phyloP scores from a whole-genome alignment of 2,329 filamentous ascomycete genomes.

The Myriosclerotinia scirpicola region DNA sequence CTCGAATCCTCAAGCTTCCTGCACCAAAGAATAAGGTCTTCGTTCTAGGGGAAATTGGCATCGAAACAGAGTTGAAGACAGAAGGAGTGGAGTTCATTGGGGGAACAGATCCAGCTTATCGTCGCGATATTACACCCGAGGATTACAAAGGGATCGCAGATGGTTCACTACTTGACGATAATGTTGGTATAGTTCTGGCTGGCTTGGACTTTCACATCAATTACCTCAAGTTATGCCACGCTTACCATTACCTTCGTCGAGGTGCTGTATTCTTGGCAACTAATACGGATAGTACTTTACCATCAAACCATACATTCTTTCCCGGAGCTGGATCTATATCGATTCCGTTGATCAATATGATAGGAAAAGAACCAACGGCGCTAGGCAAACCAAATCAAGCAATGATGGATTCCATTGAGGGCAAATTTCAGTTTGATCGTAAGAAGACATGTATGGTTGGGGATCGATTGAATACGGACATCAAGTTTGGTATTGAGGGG shows the following conservation, averaged over 20 bases:
- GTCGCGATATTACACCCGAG: slow-evolving; percentile 74
- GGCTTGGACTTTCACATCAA: slow-evolving; percentile 94
- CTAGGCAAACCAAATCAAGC: slow-evolving; percentile 95
- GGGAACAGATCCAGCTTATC: slow-evolving; percentile 76
- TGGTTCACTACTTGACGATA: slow-evolving; percentile 73
- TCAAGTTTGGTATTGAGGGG: slow-evolving; percentile 90
- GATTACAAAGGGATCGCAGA: slow-evolving; percentile 81
- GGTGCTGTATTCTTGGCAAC: slow-evolving; percentile 90
- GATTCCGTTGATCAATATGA: slow-evolving; percentile 74
- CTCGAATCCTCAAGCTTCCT: slow-evolving; percentile 80
- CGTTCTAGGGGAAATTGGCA: slow-evolving; percentile 85
- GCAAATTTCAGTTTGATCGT: slow-evolving; percentile 87
- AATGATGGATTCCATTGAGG: slow-evolving; percentile 99
- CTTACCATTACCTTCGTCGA: slow-evolving; percentile 78
- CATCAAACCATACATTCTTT: slow-evolving; percentile 78
- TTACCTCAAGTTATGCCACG: slow-evolving; percentile 86
- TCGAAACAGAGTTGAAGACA: slow-evolving; percentile 81
- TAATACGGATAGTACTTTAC: slow-evolving; percentile 88
- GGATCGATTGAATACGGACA: slow-evolving; percentile 91
- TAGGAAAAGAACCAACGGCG: slow-evolving; percentile 67
- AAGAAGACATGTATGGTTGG: slow-evolving; percentile 91
- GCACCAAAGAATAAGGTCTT: slow-evolving; percentile 87
- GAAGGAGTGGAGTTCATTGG: slow-evolving; percentile 81
- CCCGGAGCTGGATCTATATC: slow-evolving; percentile 85
- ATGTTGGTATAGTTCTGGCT: slow-evolving; percentile 85